phyloP scores from a whole-genome alignment of 2,329 filamentous ascomycete genomes.

The Calonectria ilicicola region DNA sequence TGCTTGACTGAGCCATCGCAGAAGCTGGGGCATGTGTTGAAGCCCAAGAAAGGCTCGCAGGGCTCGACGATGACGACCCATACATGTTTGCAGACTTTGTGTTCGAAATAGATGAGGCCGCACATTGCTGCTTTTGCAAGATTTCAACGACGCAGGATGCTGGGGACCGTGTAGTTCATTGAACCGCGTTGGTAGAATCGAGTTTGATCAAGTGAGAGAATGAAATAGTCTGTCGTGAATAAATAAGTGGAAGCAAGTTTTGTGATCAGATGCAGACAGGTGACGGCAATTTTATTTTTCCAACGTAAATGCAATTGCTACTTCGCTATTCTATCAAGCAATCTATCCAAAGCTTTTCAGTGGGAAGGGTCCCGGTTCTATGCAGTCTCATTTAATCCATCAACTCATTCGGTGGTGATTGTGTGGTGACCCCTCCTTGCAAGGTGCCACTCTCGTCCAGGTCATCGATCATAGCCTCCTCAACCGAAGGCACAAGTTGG shows the following conservation, averaged over 20 bases:
- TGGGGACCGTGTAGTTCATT: too few species aligned
- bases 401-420: conserved; percentile 44
- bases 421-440: conserved; percentile 42
- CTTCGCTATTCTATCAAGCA: background rate
- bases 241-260: background rate
- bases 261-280: background rate
- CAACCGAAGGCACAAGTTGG: conserved; percentile 49
- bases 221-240: background rate
- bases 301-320: background rate
- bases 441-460: conserved; percentile 46
- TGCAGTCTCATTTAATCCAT: conserved; percentile 17
- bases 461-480: conserved; percentile 42
- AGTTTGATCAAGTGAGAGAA: background rate
- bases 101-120: conserved; percentile 59
- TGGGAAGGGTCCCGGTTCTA: background rate
- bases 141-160: too few species aligned
- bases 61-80: conserved; percentile 62
- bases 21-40: conserved; percentile 60
- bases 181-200: too few species aligned
- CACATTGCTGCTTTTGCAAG: conserved; percentile 55
- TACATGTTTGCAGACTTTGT: conserved; percentile 62
- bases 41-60: conserved; percentile 63
- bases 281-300: background rate
- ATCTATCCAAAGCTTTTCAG: background rate
- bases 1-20: conserved; percentile 52